Base-by-base conservation (phyloP, 1,284 basidiomycete species). In the Rhodofomes roseus region DNA sequence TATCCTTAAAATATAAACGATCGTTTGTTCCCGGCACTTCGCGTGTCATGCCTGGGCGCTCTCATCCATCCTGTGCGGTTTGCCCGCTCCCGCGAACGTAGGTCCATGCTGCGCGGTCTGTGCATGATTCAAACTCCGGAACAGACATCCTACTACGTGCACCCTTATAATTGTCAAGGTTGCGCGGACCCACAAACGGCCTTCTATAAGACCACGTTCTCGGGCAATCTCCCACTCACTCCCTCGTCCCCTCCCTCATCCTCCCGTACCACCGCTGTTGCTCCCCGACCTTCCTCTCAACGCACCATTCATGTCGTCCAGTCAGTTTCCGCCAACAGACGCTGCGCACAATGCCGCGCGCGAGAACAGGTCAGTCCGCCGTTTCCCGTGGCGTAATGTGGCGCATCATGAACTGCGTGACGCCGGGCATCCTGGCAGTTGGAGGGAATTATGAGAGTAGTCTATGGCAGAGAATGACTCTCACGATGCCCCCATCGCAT, bases 81-180 rank as follows among this genome's bases (percentile, higher is more conserved):
- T 18, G 12, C 18, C 54, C 18, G 22, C 43, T 61, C 60, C 60
- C 60, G 60, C 60, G 60, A 61, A 55, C 52, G 60, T 61, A 52
- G 46, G 56, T 61, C 54, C 60, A 58, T 61, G 60, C 54, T 58
- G 54, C 57, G 29, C n/a, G 44, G 23, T 44, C 60, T 50, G 11
- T 50, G 54, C 50, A 29, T 53, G 43, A 48, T 54, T 58, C 16
- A 46, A 57, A 50, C 31, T 57, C 59, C 59, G 59, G 41, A 60
- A 54, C 56, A 54, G 51, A 36, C 52, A 2, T 54, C 39, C 11
- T 41, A n/a, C n/a, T n/a, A 43, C 51, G 54, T 56, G 53, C 59
- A 46, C 48, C 46, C 52, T 43, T 36, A 9, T 48, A 50, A 57
- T 54, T 36, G 29, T 34, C 7, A 34, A 23, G 20, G 8, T n/a